A percentile compares a stretch with the other conserved stretches of the same genome.
These are phyloP conservation scores for Pythium rishiriense DNA, from an alignment of 352 stramenopile genomes.

Conservation along the genomic window DNA sequence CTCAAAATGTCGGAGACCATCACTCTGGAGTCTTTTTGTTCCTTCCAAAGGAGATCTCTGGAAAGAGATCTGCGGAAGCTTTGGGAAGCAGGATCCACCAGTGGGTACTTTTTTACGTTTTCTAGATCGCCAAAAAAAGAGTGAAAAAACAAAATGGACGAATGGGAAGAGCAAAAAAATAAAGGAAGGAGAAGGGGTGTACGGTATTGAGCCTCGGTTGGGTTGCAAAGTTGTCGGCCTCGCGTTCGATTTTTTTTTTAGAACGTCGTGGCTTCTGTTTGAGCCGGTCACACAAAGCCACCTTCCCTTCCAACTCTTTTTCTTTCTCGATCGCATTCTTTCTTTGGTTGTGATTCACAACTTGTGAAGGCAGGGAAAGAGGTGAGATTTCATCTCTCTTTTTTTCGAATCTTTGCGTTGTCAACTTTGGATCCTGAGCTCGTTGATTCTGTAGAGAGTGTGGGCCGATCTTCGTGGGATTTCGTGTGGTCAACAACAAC, in stretches of 20 bases:
- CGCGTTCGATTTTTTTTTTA: background rate
- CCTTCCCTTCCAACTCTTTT: background rate
- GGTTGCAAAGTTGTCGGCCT: background rate
- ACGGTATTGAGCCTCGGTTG: background rate
- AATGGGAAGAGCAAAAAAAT: too few species aligned
- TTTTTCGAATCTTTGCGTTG: too few species aligned
- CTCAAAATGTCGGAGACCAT: background rate
- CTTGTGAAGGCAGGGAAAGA: too few species aligned
- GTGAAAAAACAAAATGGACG: too few species aligned
- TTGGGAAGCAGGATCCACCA: background rate
- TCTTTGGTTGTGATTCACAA: background rate
- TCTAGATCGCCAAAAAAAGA: too few species aligned
- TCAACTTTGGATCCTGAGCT: too few species aligned
- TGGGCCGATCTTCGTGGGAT: too few species aligned
- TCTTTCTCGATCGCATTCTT: background rate
- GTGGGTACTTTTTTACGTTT: background rate
- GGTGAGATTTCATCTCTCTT: background rate
- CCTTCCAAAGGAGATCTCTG: slow-evolving; percentile 1
- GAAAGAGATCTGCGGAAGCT: background rate
- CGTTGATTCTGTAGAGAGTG: too few species aligned
- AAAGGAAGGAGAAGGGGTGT: background rate
- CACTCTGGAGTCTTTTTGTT: background rate
- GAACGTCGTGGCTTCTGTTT: background rate
- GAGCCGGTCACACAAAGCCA: background rate
- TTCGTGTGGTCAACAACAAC: too few species aligned